Conservation (phyloP, 495 filamentous ascomycete species). For the Aspergillus asperescens region DNA sequence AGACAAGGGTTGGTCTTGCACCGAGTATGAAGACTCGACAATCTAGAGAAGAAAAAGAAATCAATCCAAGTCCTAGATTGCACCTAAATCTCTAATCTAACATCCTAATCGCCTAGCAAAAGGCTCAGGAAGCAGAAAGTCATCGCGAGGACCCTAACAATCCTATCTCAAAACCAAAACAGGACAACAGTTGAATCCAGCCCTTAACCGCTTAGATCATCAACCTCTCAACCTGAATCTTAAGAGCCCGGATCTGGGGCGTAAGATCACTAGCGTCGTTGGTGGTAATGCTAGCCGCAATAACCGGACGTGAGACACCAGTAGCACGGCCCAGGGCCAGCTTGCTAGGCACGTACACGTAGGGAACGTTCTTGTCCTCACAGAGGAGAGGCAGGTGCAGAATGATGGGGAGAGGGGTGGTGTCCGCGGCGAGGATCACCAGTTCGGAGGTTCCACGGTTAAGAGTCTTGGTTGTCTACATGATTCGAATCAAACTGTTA, state of each 20-base stretch:
- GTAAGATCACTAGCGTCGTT: slow-evolving; percentile 90
- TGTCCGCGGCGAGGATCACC: slow-evolving; percentile 83
- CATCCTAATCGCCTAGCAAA: neutral
- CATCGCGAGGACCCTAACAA: neutral
- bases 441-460: slow-evolving; percentile 87
- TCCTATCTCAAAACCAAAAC: neutral
- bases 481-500: neutral
- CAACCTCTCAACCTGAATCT: slow-evolving; percentile 93
- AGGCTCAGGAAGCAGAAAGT: neutral
- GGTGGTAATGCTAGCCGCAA: slow-evolving; percentile 79
- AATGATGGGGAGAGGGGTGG: slow-evolving; percentile 78
- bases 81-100: neutral
- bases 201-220: slow-evolving; percentile 72
- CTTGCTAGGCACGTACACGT: slow-evolving; percentile 57
- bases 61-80: neutral
- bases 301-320: slow-evolving; percentile 82
- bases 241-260: slow-evolving; percentile 75
- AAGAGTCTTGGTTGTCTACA: slow-evolving; percentile 71
- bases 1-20: too few relatives aligned
- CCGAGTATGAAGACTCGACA: too few relatives aligned
- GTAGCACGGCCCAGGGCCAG: slow-evolving; percentile 67
- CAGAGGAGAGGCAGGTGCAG: slow-evolving; percentile 85
- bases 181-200: neutral
- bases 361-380: slow-evolving; percentile 78
- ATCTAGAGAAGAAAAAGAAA: neutral